Evolutionary conservation across 352 stramenopile genomes (phyloP).

Genomic region (Globisporangium cylindrosporum): DNA sequence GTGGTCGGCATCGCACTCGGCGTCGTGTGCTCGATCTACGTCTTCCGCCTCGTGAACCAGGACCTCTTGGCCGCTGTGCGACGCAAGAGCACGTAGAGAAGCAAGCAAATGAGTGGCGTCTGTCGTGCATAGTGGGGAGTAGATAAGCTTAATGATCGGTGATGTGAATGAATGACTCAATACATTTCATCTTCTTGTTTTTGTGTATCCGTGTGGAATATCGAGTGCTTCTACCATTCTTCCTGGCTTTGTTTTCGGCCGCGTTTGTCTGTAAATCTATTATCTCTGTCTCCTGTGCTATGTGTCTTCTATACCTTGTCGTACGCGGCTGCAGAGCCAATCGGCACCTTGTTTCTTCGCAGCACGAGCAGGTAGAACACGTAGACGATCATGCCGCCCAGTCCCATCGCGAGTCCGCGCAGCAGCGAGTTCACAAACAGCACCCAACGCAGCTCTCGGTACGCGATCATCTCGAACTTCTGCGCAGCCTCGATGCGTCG

Average conservation of each 20-base stretch:
- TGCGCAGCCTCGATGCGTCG: constrained; percentile 55
- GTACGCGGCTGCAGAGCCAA: constrained; percentile 42
- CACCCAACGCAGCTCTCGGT: constrained; percentile 78
- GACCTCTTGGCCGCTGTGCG: constrained; percentile 14
- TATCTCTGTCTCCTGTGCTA: neutral
- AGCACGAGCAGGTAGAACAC: constrained; percentile 77
- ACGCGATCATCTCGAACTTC: constrained; percentile 80
- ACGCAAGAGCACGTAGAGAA: constrained; percentile 26
- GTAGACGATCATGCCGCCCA: constrained; percentile 82
- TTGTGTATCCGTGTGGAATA: neutral
- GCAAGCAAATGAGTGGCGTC: neutral
- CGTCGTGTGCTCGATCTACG: constrained; percentile 47
- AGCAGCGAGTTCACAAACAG: constrained; percentile 78
- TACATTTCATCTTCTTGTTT: neutral
- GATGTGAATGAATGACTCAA: constrained; percentile 7
- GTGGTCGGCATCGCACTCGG: constrained; percentile 45
- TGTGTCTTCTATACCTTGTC: constrained; percentile 68
- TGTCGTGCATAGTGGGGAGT: neutral
- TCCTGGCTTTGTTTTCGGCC: neutral
- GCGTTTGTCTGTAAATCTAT: constrained; percentile 7
- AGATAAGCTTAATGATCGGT: neutral
- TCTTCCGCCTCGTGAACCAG: constrained; percentile 58
- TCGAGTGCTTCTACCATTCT: neutral
- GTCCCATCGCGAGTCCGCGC: constrained; percentile 64
- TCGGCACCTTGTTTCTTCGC: constrained; percentile 39